These are phyloP conservation scores for Picochlorum costavermella DNA, from an alignment of 139 green algal genomes.

Conservation along the genomic window DNA sequence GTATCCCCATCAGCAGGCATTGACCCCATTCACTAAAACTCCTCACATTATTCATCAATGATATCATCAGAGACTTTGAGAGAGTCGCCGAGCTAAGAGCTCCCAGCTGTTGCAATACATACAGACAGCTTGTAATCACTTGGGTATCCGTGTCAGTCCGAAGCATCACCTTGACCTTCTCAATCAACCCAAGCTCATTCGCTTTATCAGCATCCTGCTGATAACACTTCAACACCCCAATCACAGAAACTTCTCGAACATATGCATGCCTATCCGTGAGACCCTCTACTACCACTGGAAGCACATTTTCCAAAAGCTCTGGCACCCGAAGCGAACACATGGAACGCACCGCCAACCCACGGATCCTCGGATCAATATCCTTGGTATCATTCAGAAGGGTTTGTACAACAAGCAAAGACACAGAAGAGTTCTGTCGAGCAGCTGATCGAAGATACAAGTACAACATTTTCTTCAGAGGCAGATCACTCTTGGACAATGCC, in stretches of 20 bases:
- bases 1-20: conserved; percentile 78
- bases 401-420: conserved; percentile 33
- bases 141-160: conserved; percentile 62
- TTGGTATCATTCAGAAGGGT: conserved; percentile 60
- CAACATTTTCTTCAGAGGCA: conserved; percentile 89
- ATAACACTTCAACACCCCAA: conserved; percentile 88
- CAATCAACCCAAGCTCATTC: conserved; percentile 40
- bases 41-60: conserved; percentile 85
- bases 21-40: conserved; percentile 92
- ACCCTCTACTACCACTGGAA: conserved; percentile 29
- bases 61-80: conserved; percentile 59
- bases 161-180: conserved; percentile 57
- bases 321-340: conserved; percentile 81
- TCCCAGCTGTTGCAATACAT: conserved; percentile 51
- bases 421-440: conserved; percentile 43
- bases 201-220: conserved; percentile 43
- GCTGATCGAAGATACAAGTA: conserved; percentile 89
- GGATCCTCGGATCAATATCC: conserved; percentile 85
- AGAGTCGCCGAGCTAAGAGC: conserved; percentile 17
- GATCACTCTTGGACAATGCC: conserved; percentile 26
- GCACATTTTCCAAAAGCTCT: conserved; percentile 93
- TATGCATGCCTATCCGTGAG: conserved; percentile 77
- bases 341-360: conserved; percentile 83
- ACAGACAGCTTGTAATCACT: conserved; percentile 84
- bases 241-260: conserved; percentile 76